These are phyloP conservation scores for Cantharellus anzutake DNA, from an alignment of 768 basidiomycete species.

Conservation along the genomic window DNA sequence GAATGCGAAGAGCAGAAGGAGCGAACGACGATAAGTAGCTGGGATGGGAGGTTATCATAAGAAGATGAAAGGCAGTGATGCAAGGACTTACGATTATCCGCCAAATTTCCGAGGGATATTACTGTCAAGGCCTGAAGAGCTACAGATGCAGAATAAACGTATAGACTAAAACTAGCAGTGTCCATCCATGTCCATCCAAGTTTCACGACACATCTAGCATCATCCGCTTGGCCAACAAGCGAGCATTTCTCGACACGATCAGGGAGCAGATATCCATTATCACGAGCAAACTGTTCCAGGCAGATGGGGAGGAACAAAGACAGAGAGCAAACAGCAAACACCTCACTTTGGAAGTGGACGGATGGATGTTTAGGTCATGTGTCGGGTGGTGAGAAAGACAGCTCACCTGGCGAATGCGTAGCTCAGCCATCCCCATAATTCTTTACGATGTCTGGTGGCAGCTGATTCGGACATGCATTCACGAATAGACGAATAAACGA, in stretches of 20 bases:
- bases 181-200: slow-evolving; percentile 78
- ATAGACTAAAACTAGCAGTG: slow-evolving; percentile 34
- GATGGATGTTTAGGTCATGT: not conserved
- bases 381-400: no score
- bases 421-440: slow-evolving; percentile 54
- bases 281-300: slow-evolving; percentile 74
- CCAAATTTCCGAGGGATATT: slow-evolving; percentile 83
- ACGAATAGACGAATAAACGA: no score
- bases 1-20: slow-evolving; percentile 57
- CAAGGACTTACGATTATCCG: slow-evolving; percentile 57
- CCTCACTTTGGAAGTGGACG: slow-evolving; percentile 30
- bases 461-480: no score
- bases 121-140: slow-evolving; percentile 84
- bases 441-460: not conserved
- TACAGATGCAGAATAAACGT: slow-evolving; percentile 75
- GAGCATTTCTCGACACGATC: slow-evolving; percentile 43
- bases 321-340: slow-evolving; percentile 64
- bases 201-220: slow-evolving; percentile 53
- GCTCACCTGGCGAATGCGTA: slow-evolving; percentile 68
- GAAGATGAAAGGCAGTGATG: not conserved
- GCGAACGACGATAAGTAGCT: slow-evolving; percentile 52
- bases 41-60: slow-evolving; percentile 6
- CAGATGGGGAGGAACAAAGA: slow-evolving; percentile 71
- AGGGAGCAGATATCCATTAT: slow-evolving; percentile 65
- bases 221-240: slow-evolving; percentile 15